Evolutionary conservation across 1,284 basidiomycete genomes (phyloP).

Genomic region (Heliocybe sulcata): DNA sequence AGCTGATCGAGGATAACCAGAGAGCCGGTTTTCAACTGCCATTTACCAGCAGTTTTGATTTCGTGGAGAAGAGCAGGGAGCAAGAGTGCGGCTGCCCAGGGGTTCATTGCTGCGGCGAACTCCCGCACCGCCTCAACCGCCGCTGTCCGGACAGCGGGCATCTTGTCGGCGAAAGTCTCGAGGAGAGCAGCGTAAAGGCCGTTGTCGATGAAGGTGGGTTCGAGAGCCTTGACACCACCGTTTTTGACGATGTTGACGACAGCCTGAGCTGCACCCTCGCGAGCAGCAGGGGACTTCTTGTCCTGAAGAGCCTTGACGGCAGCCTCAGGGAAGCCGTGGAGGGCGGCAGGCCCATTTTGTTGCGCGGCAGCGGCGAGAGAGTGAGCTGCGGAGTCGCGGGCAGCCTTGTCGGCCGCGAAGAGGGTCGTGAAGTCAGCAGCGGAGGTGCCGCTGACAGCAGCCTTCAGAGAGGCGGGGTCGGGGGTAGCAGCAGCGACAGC

Average conservation of each 20-base stretch:
- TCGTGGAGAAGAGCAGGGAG: conserved; percentile 91
- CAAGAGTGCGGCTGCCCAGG: conserved; percentile 83
- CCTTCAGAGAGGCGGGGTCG: conserved; percentile 60
- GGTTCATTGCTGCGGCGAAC: conserved; percentile 81
- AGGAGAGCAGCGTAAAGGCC: conserved; percentile 83
- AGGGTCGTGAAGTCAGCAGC: conserved; percentile 59
- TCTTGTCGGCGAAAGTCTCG: conserved; percentile 92
- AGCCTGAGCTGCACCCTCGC: conserved; percentile 79
- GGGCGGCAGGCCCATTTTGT: conserved; percentile 83
- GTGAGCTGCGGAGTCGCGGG: conserved; percentile 63
- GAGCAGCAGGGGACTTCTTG: conserved; percentile 85
- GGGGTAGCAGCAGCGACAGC: conserved; percentile 39
- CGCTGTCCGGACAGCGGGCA: conserved; percentile 77
- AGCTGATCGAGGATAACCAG: conserved; percentile 87
- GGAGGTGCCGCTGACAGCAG: conserved; percentile 33
- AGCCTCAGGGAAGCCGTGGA: conserved; percentile 79
- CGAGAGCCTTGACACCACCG: conserved; percentile 81
- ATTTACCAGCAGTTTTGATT: conserved; percentile 96
- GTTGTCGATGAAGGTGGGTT: conserved; percentile 83
- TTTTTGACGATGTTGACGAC: conserved; percentile 68
- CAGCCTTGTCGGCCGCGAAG: conserved; percentile 68
- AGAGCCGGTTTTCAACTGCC: conserved; percentile 96
- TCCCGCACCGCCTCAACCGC: conserved; percentile 82
- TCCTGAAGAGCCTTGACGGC: conserved; percentile 82
- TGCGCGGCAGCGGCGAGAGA: conserved; percentile 69